Evolutionary conservation across 2,329 filamentous ascomycete species (phyloP).

Genomic region (Aspergillus ustus): DNA sequence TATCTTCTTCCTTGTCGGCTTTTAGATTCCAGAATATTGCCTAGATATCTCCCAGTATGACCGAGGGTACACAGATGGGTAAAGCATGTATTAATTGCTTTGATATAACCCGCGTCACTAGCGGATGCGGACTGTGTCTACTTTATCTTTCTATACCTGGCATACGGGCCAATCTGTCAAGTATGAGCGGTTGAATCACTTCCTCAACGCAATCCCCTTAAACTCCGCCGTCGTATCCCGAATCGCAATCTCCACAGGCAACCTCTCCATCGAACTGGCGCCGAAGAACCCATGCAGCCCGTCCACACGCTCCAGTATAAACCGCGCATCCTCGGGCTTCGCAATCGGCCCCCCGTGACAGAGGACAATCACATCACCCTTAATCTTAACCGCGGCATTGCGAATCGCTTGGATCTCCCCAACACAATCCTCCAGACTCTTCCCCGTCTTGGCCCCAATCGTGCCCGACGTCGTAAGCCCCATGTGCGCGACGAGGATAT

Average conservation of each 20-base stretch:
- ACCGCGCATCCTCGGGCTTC: constrained; percentile 65
- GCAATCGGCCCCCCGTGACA: constrained; percentile 74
- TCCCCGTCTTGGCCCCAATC: constrained; percentile 67
- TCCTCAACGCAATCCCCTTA: constrained; percentile 47
- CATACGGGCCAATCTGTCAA: too few relatives aligned
- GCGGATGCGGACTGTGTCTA: too few relatives aligned
- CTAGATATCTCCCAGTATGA: too few relatives aligned
- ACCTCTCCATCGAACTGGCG: constrained; percentile 69
- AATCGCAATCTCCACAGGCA: constrained; percentile 71
- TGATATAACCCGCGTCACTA: too few relatives aligned
- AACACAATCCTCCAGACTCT: constrained; percentile 68
- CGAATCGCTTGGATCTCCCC: constrained; percentile 65
- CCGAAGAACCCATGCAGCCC: constrained; percentile 75
- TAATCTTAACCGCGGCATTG: constrained; percentile 62
- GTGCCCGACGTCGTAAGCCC: constrained; percentile 68
- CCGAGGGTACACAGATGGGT: too few relatives aligned
- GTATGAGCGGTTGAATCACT: background rate
- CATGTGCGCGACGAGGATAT: constrained; percentile 71
- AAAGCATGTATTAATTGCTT: too few relatives aligned
- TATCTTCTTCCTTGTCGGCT: too few relatives aligned
- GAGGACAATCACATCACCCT: constrained; percentile 66
- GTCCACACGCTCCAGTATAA: constrained; percentile 62
- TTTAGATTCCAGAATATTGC: too few relatives aligned
- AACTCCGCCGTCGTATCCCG: constrained; percentile 61
- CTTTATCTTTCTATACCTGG: too few relatives aligned